These are phyloP conservation scores for Linum usitatissimum DNA, from an alignment of 345 rosid species.

Conservation along the genomic window DNA sequence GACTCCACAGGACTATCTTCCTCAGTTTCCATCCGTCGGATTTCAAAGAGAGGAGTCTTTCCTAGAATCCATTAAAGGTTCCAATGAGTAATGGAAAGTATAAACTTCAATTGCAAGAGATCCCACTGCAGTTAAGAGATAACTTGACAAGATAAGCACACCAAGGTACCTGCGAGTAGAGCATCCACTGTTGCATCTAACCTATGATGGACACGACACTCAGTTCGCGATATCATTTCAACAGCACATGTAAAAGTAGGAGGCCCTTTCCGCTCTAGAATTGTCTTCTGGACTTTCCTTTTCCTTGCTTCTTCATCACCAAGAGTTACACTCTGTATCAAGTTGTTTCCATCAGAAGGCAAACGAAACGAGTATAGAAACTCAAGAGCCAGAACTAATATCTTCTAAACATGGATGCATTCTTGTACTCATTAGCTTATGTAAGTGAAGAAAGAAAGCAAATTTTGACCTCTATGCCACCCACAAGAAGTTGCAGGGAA, in stretches of 20 bases:
- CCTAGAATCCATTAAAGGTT: conserved; percentile 33
- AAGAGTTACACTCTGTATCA: conserved; percentile 75
- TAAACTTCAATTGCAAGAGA: conserved; percentile 7
- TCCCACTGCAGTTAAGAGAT: neutral
- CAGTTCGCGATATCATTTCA: conserved; percentile 74
- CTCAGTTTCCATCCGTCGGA: conserved; percentile 46
- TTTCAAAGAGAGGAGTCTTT: conserved; percentile 63
- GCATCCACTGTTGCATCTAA: conserved; percentile 87
- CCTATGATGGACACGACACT: conserved; percentile 74
- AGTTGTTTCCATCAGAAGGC: conserved; percentile 1
- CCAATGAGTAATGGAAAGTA: neutral
- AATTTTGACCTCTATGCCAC: conserved; percentile 73
- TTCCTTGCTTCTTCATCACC: conserved; percentile 90
- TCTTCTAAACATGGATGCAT: neutral
- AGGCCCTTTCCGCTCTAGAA: conserved; percentile 90
- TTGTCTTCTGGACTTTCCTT: conserved; percentile 91
- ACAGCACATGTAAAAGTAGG: conserved; percentile 80
- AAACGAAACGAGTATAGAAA: neutral
- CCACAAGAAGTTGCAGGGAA: conserved; percentile 75
- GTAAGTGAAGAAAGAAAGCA: conserved; percentile 8
- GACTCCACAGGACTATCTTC: conserved; percentile 29
- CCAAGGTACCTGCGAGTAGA: conserved; percentile 55
- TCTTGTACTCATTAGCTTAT: neutral
- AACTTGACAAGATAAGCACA: conserved; percentile 1
- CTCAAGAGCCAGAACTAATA: neutral